Base-by-base conservation (phyloP, 768 basidiomycete species). In the Pisolithus albus region DNA sequence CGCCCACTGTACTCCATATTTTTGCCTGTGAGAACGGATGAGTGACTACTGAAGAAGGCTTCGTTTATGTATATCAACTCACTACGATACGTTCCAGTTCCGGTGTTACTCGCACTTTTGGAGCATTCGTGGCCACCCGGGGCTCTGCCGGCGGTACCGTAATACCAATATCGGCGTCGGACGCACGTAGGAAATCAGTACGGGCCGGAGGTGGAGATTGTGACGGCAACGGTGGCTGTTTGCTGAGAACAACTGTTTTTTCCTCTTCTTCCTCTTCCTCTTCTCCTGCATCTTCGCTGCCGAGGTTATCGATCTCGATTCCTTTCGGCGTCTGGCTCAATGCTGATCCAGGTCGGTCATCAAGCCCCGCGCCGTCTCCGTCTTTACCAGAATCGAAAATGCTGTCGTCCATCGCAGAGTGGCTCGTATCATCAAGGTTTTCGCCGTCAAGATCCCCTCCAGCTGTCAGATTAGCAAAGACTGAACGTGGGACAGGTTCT, bases 11-110 rank as follows among this genome's bases (percentile, higher is more conserved):
- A 10, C 71, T 54, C 84, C 86, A 86, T 56, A 91, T 83, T 60
- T 81, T 87, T 24, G 75, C 62, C 88, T 90, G 56, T 7, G 37
- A 4, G 5, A 11, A 46, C 26, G 5, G 19, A 43, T 34, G 11
- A 16, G 19, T n/a, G 44, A n/a, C 21, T 42, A 49, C 26, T 3
- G 16, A 43, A 23, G 46, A 5, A 26, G 9, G 18, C 3, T 19
- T 49, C 15, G 8, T 8, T 18, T 41, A 19, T 13, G 23, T 13
- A 36, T 4, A 46, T 16, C 43, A 16, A 70, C 82, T 54, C 68
- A 83, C 87, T 50, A 77, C 72, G 45, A 86, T 83, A 36, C 72
- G 72, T 56, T 89, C 86, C 21, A 86, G 71, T 52, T 86, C 82
- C 10, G 69, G 67, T 39, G 78, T 87, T n/a, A 84, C 64, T 58